These are phyloP conservation scores for Simplicillium aogashimaense DNA, from an alignment of 2,329 filamentous ascomycete genomes.

Conservation along the genomic window DNA sequence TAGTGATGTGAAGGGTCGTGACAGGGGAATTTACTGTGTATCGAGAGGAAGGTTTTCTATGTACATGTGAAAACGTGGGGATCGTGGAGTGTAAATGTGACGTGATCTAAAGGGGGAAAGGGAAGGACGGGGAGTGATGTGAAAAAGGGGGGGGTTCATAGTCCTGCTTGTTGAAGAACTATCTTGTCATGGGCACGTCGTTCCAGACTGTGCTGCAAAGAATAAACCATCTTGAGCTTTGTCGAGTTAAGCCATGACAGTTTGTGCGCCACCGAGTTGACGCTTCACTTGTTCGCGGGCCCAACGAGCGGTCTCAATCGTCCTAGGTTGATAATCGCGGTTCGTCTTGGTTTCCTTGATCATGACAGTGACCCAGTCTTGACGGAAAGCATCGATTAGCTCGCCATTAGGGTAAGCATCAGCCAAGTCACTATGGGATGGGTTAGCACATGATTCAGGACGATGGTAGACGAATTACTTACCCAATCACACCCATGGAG, in stretches of 20 bases:
- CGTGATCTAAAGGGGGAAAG: constrained; percentile 10
- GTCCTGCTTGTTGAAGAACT: constrained; percentile 1
- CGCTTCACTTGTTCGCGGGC: constrained; percentile 95
- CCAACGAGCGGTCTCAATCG: constrained; percentile 92
- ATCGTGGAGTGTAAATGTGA: constrained; percentile 23
- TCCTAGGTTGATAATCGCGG: constrained; percentile 75
- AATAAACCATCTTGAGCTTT: too few species aligned
- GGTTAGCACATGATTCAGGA: constrained; percentile 31
- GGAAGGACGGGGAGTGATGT: constrained; percentile 1
- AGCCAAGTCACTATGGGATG: constrained; percentile 64
- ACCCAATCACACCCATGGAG: constrained; percentile 97
- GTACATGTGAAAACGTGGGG: constrained; percentile 26
- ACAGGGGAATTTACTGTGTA: constrained; percentile 27
- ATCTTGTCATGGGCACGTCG: background rate
- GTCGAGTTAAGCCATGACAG: constrained; percentile 36
- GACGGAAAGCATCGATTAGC: constrained; percentile 72
- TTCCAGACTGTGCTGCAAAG: too few species aligned
- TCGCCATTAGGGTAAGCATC: constrained; percentile 90
- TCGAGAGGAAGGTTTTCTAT: constrained; percentile 27
- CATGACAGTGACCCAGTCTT: constrained; percentile 82
- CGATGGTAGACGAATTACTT: constrained; percentile 27
- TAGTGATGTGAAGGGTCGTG: constrained; percentile 21
- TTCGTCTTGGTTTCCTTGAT: constrained; percentile 88
- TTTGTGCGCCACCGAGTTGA: constrained; percentile 52
- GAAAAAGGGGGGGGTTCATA: constrained; percentile 3